Percentiles rank a stretch among this genome's conserved stretches.
phyloP scores from a whole-genome alignment of 495 filamentous ascomycete species.

The Penicillium crystallinum region DNA sequence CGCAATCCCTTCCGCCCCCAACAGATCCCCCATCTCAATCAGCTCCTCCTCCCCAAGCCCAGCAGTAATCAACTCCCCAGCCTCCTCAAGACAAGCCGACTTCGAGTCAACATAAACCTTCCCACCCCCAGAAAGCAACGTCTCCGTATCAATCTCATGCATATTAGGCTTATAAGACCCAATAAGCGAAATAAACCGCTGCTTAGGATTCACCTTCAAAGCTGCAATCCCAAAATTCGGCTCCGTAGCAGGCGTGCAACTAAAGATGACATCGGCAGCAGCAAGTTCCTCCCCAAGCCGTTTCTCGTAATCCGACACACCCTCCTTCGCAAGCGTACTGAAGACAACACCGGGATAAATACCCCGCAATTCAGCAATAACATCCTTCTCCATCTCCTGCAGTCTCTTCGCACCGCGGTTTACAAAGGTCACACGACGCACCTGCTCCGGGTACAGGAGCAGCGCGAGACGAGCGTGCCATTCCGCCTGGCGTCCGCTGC shows the following conservation, averaged over 20 bases:
- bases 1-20: slow-evolving; percentile 43
- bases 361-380: slow-evolving; percentile 20
- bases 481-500: slow-evolving; percentile 81
- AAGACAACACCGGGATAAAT: slow-evolving; percentile 24
- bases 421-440: slow-evolving; percentile 69
- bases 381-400: slow-evolving; percentile 24
- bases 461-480: slow-evolving; percentile 87
- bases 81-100: slow-evolving; percentile 73
- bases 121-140: slow-evolving; percentile 68
- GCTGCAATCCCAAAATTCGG: slow-evolving; percentile 58
- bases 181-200: slow-evolving; percentile 71
- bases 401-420: slow-evolving; percentile 59
- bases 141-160: slow-evolving; percentile 74
- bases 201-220: slow-evolving; percentile 48
- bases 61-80: slow-evolving; percentile 82
- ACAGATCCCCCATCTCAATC: slow-evolving; percentile 78
- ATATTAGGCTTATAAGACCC: slow-evolving; percentile 82
- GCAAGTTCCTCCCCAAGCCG: slow-evolving; percentile 23
- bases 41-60: slow-evolving; percentile 61
- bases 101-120: slow-evolving; percentile 78
- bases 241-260: slow-evolving; percentile 57
- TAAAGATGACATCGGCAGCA: slow-evolving; percentile 69
- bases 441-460: slow-evolving; percentile 54
- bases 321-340: slow-evolving; percentile 28
- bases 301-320: slow-evolving; percentile 22